These are phyloP conservation scores for Chiua sp. DNA, from an alignment of 1,284 basidiomycete species.

Conservation along the genomic window DNA sequence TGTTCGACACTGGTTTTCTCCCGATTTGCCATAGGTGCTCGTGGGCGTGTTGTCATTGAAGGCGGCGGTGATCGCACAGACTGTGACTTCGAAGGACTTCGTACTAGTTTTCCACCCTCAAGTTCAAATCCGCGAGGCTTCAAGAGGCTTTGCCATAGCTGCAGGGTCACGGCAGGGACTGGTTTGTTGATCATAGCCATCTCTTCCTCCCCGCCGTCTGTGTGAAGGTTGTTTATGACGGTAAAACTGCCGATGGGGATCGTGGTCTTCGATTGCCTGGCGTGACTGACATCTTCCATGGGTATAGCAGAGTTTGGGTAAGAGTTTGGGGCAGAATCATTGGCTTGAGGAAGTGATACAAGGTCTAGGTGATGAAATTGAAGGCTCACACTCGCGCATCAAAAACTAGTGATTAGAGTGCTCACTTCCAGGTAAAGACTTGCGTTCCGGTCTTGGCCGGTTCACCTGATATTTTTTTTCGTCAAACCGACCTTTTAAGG, in stretches of 20 bases:
- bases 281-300: slow-evolving; percentile 4
- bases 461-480: slow-evolving; percentile 64
- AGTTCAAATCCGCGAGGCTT: slow-evolving; percentile 67
- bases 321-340: slow-evolving; percentile 21
- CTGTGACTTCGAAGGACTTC: slow-evolving; percentile 57
- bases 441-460: slow-evolving; percentile 62
- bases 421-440: slow-evolving; percentile 40
- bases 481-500: slow-evolving; percentile 46
- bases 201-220: slow-evolving; percentile 45
- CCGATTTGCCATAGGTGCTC: background rate
- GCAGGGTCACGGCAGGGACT: slow-evolving; percentile 60
- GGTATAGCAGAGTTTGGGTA: slow-evolving; percentile 16
- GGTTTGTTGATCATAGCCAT: slow-evolving; percentile 59
- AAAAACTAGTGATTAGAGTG: background rate
- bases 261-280: slow-evolving; percentile 5
- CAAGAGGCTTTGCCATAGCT: slow-evolving; percentile 71
- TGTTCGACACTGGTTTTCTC: slow-evolving; percentile 3
- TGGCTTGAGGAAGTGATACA: slow-evolving; percentile 13
- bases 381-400: background rate
- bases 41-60: slow-evolving; percentile 19
- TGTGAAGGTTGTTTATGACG: slow-evolving; percentile 24
- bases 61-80: slow-evolving; percentile 15
- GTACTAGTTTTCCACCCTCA: slow-evolving; percentile 56
- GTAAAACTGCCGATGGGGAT: slow-evolving; percentile 27
- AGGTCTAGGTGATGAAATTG: slow-evolving; percentile 22